Conservation (phyloP, 495 filamentous ascomycete genomes). For the Viridothelium virens region DNA sequence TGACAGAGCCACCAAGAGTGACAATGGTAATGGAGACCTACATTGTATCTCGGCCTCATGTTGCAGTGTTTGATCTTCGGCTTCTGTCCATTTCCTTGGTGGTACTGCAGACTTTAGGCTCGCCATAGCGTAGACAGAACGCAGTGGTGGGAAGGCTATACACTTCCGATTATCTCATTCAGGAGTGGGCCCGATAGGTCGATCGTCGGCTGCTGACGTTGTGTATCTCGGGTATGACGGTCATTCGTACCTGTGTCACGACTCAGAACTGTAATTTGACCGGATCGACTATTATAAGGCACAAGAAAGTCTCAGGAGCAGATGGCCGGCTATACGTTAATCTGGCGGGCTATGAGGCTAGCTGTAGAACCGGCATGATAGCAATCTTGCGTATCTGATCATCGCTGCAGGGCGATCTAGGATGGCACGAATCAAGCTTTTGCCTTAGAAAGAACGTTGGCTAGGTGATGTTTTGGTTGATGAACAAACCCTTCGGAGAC, state of each 20-base stretch:
- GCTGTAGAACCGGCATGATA: not conserved
- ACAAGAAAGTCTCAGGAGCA: not conserved
- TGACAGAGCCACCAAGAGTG: not conserved
- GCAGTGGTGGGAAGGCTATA: not conserved
- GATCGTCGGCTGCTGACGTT: not conserved
- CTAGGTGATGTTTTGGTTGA: no score
- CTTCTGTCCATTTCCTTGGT: conserved; percentile 17
- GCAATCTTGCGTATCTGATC: not conserved
- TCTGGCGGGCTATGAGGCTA: not conserved
- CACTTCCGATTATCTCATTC: not conserved
- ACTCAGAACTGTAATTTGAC: not conserved
- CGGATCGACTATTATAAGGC: not conserved
- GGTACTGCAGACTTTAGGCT: not conserved
- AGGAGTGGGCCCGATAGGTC: not conserved
- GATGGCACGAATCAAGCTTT: not conserved
- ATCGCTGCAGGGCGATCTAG: not conserved
- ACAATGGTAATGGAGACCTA: not conserved
- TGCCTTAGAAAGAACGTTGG: not conserved
- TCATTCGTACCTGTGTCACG: not conserved
- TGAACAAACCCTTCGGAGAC: no score
- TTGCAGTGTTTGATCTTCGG: conserved; percentile 19
- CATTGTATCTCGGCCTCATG: conserved; percentile 16
- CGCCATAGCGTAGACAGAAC: not conserved
- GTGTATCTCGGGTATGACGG: not conserved
- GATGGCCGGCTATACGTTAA: not conserved